Evolutionary conservation across 2,329 filamentous ascomycete genomes (phyloP), one percentile per base, ranked within the genome.

Genomic region (Biscogniauxia mediterranea): DNA sequence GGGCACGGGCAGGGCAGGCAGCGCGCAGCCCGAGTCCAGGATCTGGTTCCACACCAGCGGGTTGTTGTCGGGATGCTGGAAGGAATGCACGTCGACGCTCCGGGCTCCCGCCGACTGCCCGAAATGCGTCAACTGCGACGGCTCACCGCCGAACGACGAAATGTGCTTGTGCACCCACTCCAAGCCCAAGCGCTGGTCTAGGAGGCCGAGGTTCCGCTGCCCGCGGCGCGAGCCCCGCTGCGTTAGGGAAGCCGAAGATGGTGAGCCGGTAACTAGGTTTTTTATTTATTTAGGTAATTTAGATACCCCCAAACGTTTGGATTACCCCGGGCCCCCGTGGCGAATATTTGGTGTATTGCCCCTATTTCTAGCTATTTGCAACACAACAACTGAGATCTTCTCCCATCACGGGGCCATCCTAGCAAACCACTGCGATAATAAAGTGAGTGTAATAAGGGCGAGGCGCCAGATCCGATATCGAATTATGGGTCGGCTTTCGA

Each of bases 111-210:
- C 79, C 20, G 79, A 81, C 70, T 80, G 78, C 17, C 81, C 81
- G 66, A 78, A 79, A 6, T 81, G 71, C 3, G 77, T 76, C 63
- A 83, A 81, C 15, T 73, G 70, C 3, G 68, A 59, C 3, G 72
- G 69, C 63, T 81, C 78, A 28, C 82, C 82, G 57, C 81, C 80
- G 63, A 85, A 84, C 5, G 70, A 71, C 7, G 65, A 74, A 49
- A 83, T 79, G 68, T 84, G 83, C 61, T 78, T 72, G 49, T 74
- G 74, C 0, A 82, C 71, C 82, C 82, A 85, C 70, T 83, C 79
- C 0, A 84, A 68, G 0, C 80, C 81, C 20, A 75, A 67, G 8
- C 81, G 78, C 66, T 84, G 81, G 68, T 86, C 82, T 2, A 78
- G 73, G 4, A 84, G 69, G 1, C 80, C 82, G 11, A 81, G 64